Evolutionary conservation across 2,329 filamentous ascomycete species (phyloP), one percentile per base, ranked within the genome.

Genomic region (Penicillium sp.): DNA sequence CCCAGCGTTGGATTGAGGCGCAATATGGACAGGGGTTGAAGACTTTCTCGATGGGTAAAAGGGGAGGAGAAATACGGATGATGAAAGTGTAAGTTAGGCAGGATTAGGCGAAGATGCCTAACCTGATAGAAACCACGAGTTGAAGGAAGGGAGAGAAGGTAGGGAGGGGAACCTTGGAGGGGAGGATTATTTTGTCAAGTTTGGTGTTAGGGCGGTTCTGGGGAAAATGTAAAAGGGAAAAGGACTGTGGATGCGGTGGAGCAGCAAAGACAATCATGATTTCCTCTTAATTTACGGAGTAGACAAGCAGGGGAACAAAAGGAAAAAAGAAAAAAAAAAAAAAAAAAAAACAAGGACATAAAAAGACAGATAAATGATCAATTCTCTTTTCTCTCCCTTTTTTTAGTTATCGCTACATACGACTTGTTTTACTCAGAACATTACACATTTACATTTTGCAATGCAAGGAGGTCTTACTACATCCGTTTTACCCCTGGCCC

Each of bases 401-500:
- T 27, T 9, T 27, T 27, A 27, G 2, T 6, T 5, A 29, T 12
- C 27, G 27, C 31, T 23, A 15, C n/a, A 5, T 33, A 37, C 23
- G 15, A 12, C 33, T 35, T 35, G 18, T 20, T 7, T 20, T 12
- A 12, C 18, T 15, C 28, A 9, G 29, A 31, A 31, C 18, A 18
- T 35, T 20, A 37, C 33, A 12, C 33, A 18, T 29, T 27, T 18
- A 29, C 27, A 29, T 4, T 10, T 29, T 12, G 10, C 31, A 3
- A 37, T 37, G 33, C 33, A 37, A 37, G 33, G 33, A 37, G 33
- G 15, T 32, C 29, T 13, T 15, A 31, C 12, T 31, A 10, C 25
- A 27, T 8, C 25, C 20, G 18, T 41, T 46, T 58, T 61, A 62
- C 59, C 59, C 59, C 59, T 62, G 58, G 57, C 52, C 55, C 54